Conservation (phyloP, 2,329 filamentous ascomycete species). For the Colletotrichum cordylinicola region DNA sequence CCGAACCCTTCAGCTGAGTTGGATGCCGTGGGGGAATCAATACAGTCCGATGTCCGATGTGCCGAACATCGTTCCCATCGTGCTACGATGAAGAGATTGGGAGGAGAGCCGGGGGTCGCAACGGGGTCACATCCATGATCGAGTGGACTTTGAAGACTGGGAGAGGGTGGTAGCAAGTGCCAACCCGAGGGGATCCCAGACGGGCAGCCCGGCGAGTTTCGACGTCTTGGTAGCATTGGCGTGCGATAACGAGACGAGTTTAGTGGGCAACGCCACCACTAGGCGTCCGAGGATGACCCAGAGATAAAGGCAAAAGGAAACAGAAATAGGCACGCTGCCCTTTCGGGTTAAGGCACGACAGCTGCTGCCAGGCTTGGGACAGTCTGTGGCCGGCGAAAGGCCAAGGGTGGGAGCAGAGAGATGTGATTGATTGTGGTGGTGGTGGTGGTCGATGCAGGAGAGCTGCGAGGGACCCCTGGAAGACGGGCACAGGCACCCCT, state of each 20-base stretch:
- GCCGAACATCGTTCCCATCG: not conserved
- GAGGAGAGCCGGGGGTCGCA: not conserved
- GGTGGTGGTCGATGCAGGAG: constrained; percentile 10
- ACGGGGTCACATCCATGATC: not conserved
- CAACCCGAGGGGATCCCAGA: constrained; percentile 2
- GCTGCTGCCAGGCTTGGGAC: not conserved
- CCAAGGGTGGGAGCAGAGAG: not conserved
- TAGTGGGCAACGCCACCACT: constrained; percentile 19
- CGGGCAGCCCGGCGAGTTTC: constrained; percentile 10
- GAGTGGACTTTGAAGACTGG: not conserved
- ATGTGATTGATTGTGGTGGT: not conserved
- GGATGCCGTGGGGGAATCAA: not conserved
- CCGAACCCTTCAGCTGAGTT: not conserved
- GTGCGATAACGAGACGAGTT: constrained; percentile 19
- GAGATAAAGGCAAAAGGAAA: constrained; percentile 21
- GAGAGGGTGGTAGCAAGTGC: not conserved
- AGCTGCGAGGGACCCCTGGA: constrained; percentile 16
- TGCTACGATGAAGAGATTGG: not conserved
- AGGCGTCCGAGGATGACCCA: constrained; percentile 12
- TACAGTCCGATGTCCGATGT: not conserved
- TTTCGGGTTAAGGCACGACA: constrained; percentile 4
- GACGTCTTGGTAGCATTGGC: constrained; percentile 13
- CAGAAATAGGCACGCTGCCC: constrained; percentile 10
- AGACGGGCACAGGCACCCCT: not conserved
- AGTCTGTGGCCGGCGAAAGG: not conserved